Evolutionary conservation across 495 filamentous ascomycete genomes (phyloP).

Genomic region (Neurospora sp.): DNA sequence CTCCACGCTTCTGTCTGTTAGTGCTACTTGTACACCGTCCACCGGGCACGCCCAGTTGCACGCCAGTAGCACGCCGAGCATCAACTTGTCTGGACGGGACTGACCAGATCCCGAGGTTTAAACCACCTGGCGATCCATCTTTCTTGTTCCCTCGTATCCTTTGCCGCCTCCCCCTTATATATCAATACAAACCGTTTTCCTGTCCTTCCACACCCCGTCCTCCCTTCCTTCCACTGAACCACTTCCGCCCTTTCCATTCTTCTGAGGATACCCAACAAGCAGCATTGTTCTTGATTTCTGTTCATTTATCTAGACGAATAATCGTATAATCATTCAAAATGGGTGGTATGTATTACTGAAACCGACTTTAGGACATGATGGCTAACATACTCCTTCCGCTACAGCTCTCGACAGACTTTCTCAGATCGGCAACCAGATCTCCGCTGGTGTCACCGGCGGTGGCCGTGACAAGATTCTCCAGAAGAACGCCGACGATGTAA

Average conservation of each 20-base stretch:
- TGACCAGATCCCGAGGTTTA: neutral
- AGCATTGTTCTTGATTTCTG: neutral
- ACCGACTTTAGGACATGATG: neutral
- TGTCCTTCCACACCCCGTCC: neutral
- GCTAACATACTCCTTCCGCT: conserved; percentile 3
- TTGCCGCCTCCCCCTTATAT: neutral
- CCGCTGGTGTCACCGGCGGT: conserved; percentile 24
- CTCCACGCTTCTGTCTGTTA: neutral
- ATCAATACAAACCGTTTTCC: neutral
- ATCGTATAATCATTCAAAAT: conserved; percentile 13
- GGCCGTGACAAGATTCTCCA: conserved; percentile 37
- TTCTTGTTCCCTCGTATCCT: neutral
- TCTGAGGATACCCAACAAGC: neutral
- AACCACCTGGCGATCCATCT: neutral
- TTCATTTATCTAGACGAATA: neutral
- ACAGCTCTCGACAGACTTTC: conserved; percentile 36
- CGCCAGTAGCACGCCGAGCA: neutral
- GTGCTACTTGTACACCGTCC: neutral
- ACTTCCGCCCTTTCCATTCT: neutral
- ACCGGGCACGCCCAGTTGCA: neutral
- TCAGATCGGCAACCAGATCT: conserved; percentile 38
- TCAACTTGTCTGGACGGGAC: neutral
- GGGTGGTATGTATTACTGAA: conserved; percentile 19
- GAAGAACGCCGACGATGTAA: conserved; percentile 42
- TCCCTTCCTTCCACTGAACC: neutral